phyloP scores from a whole-genome alignment of 257 asterid species.

The Fraxinus cuspidata region DNA sequence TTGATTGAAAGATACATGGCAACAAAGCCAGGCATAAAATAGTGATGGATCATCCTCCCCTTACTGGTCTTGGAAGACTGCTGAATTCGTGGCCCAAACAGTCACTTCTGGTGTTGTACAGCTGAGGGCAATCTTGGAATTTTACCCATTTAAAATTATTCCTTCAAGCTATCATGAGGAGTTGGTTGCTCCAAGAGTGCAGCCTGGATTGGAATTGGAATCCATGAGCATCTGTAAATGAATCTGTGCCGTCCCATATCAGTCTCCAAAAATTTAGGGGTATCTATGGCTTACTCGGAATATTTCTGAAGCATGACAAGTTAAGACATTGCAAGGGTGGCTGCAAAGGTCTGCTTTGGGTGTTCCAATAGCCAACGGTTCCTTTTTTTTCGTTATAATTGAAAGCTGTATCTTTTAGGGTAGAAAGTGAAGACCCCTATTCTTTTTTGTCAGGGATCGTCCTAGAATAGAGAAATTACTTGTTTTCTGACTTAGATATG shows the following conservation, averaged over 20 bases:
- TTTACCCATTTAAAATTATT: background rate
- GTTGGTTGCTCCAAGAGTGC: constrained; percentile 26
- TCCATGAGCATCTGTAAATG: constrained; percentile 17
- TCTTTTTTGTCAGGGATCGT: constrained; percentile 55
- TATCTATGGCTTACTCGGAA: constrained; percentile 25
- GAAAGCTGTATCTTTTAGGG: constrained; percentile 62
- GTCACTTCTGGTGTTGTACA: constrained; percentile 20
- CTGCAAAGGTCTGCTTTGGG: constrained; percentile 42
- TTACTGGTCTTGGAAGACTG: constrained; percentile 26
- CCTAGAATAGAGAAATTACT: constrained; percentile 52
- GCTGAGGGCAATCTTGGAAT: constrained; percentile 19
- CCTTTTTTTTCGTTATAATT: constrained; percentile 34
- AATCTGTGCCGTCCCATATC: constrained; percentile 23
- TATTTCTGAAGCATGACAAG: constrained; percentile 26
- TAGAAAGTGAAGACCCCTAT: constrained; percentile 56
- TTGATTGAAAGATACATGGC: constrained; percentile 86
- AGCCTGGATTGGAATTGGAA: constrained; percentile 27
- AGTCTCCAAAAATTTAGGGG: constrained; percentile 28
- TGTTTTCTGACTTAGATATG: constrained; percentile 41
- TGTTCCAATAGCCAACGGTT: constrained; percentile 43
- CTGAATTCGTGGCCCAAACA: constrained; percentile 27
- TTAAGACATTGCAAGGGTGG: constrained; percentile 5
- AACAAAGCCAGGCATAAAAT: constrained; percentile 57
- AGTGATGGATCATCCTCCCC: constrained; percentile 39
- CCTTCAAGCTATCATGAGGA: constrained; percentile 1